These are phyloP conservation scores for Moniliophthora roreri DNA, from an alignment of 1,284 basidiomycete genomes.

Conservation along the genomic window DNA sequence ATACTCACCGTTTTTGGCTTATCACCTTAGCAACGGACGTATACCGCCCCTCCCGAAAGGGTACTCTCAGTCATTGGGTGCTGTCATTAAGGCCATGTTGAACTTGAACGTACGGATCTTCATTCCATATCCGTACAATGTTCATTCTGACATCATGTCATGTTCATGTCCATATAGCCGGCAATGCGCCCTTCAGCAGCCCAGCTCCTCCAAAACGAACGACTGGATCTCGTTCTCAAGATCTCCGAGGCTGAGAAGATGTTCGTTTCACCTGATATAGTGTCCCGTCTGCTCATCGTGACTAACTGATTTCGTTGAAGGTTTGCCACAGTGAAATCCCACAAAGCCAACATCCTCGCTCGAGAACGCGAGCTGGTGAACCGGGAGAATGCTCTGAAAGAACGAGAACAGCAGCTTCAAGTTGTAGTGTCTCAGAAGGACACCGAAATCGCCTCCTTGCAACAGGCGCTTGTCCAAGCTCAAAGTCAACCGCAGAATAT, in stretches of 20 bases:
- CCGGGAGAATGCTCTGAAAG: constrained; percentile 53
- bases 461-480: constrained; percentile 37
- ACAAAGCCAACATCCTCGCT: constrained; percentile 52
- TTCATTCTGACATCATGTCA: not conserved
- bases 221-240: constrained; percentile 70
- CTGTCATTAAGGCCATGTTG: constrained; percentile 85
- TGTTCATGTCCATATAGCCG: constrained; percentile 45
- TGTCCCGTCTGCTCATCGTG: too few relatives aligned
- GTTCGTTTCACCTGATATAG: constrained; percentile 49
- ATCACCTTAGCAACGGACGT: constrained; percentile 64
- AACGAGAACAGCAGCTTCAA: constrained; percentile 53
- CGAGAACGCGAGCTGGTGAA: constrained; percentile 69
- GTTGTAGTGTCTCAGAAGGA: constrained; percentile 56
- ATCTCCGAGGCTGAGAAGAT: constrained; percentile 78
- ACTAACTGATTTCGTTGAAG: too few relatives aligned
- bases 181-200: constrained; percentile 81
- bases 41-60: constrained; percentile 84
- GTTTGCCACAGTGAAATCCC: constrained; percentile 59
- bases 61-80: constrained; percentile 72
- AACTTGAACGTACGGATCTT: constrained; percentile 69
- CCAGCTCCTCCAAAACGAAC: constrained; percentile 77
- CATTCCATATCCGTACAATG: constrained; percentile 1
- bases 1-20: constrained; percentile 8
- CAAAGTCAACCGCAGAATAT: constrained; percentile 35
- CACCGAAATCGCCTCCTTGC: constrained; percentile 52